A percentile compares a stretch with the other conserved stretches of the same genome.
Conservation (phyloP, 768 basidiomycete species). For the Suillus tomentosus region DNA sequence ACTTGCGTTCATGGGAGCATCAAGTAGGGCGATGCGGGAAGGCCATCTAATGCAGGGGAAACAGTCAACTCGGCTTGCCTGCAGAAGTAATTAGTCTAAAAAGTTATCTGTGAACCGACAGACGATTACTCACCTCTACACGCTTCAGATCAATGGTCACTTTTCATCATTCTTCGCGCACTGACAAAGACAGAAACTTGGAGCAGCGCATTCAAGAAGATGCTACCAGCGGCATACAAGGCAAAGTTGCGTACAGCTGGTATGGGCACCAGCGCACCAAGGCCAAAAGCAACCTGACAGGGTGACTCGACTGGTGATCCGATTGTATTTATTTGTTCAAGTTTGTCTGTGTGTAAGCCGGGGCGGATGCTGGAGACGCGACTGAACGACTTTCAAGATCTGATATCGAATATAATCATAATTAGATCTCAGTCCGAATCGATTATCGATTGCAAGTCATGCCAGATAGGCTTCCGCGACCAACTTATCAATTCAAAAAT, state of each 20-base stretch:
- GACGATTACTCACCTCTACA: slow-evolving; percentile 63
- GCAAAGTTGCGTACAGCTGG: slow-evolving; percentile 99
- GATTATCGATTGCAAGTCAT: too few relatives aligned
- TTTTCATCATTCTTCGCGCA: too few relatives aligned
- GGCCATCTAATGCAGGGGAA: slow-evolving; percentile 87
- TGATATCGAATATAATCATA: too few relatives aligned
- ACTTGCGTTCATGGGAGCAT: slow-evolving; percentile 50
- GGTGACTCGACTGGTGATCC: too few relatives aligned
- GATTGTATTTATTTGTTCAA: too few relatives aligned
- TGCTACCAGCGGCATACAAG: slow-evolving; percentile 95
- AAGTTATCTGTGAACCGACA: neutral
- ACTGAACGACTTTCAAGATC: too few relatives aligned
- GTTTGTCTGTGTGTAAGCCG: too few relatives aligned
- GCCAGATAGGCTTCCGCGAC: too few relatives aligned
- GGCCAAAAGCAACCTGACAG: slow-evolving; percentile 88
- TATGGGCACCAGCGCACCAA: slow-evolving; percentile 98
- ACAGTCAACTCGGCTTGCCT: slow-evolving; percentile 89
- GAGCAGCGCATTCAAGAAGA: slow-evolving; percentile 84
- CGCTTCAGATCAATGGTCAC: slow-evolving; percentile 83
- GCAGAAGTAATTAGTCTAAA: slow-evolving; percentile 11
- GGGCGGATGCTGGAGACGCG: too few relatives aligned
- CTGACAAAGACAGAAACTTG: slow-evolving; percentile 95
- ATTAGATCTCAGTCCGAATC: too few relatives aligned
- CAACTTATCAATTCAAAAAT: too few relatives aligned
- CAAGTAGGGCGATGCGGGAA: slow-evolving; percentile 70